Conservation (phyloP, 352 stramenopile species). For the Aphanomyces euteiches region DNA sequence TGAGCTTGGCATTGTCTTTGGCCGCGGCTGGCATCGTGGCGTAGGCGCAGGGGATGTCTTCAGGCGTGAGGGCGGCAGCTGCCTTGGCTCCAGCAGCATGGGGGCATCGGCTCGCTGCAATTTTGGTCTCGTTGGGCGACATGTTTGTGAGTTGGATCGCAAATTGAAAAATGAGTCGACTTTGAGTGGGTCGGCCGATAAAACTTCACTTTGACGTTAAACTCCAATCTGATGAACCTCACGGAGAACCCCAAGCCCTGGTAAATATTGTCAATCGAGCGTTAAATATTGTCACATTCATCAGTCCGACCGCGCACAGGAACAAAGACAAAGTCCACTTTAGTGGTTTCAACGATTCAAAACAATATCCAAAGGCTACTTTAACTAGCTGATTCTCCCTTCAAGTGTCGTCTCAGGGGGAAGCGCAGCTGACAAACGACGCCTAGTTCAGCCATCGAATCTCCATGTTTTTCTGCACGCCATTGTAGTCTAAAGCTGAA, state of each 20-base stretch:
- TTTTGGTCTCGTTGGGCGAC: neutral
- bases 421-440: too few species aligned
- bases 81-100: neutral
- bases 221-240: too few species aligned
- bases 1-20: constrained; percentile 4
- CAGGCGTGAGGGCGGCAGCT: neutral
- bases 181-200: neutral
- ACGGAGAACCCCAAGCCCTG: neutral
- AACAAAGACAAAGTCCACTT: too few species aligned
- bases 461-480: too few species aligned
- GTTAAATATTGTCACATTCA: constrained; percentile 12
- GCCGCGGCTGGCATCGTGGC: neutral
- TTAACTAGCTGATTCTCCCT: too few species aligned
- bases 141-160: neutral
- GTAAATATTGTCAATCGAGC: constrained; percentile 24
- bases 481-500: too few species aligned
- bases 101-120: neutral
- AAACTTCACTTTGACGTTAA: neutral
- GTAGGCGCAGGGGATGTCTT: neutral
- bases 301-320: too few species aligned
- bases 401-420: too few species aligned
- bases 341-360: too few species aligned
- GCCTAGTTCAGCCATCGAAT: too few species aligned
- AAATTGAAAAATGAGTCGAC: neutral
- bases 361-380: too few species aligned